Percentiles rank a stretch among this genome's conserved stretches.
These are phyloP conservation scores for Acanthamoeba rhysodes DNA, from an alignment of 208 protist genomes.

Conservation along the genomic window DNA sequence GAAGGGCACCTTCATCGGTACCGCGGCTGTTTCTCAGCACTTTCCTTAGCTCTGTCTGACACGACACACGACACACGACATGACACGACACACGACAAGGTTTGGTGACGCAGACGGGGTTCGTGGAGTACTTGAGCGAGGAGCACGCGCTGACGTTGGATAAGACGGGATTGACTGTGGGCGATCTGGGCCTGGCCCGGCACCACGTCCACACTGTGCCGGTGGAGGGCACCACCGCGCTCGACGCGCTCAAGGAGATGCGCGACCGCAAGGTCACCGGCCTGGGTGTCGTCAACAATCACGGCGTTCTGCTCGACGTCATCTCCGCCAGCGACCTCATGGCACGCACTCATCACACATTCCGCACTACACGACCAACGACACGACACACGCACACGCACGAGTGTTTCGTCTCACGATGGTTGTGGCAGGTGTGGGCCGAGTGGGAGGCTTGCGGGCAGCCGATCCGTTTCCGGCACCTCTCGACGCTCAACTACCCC, in stretches of 20 bases:
- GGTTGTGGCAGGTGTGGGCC: neutral
- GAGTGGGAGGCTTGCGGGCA: slow-evolving; percentile 46
- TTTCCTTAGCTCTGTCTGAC: too few species aligned
- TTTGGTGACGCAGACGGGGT: slow-evolving; percentile 19
- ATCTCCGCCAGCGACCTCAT: slow-evolving; percentile 44
- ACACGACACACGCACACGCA: neutral
- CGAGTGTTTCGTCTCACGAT: neutral
- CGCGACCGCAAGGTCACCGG: neutral
- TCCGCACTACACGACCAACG: too few species aligned
- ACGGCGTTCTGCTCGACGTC: slow-evolving; percentile 10
- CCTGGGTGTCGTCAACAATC: slow-evolving; percentile 5
- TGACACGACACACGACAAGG: neutral
- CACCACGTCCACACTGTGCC: neutral
- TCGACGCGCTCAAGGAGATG: slow-evolving; percentile 44
- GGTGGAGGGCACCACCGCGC: neutral
- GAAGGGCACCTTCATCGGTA: slow-evolving; percentile 19
- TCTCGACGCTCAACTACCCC: slow-evolving; percentile 11
- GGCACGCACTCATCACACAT: neutral
- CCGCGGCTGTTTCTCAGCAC: too few species aligned
- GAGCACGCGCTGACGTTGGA: slow-evolving; percentile 42
- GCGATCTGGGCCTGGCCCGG: neutral
- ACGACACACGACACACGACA: too few species aligned
- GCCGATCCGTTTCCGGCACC: slow-evolving; percentile 33
- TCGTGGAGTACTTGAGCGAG: slow-evolving; percentile 51
- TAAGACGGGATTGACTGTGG: neutral